Evolutionary conservation across 768 basidiomycete species (phyloP).

Genomic region (Rhodotorula babjevae): DNA sequence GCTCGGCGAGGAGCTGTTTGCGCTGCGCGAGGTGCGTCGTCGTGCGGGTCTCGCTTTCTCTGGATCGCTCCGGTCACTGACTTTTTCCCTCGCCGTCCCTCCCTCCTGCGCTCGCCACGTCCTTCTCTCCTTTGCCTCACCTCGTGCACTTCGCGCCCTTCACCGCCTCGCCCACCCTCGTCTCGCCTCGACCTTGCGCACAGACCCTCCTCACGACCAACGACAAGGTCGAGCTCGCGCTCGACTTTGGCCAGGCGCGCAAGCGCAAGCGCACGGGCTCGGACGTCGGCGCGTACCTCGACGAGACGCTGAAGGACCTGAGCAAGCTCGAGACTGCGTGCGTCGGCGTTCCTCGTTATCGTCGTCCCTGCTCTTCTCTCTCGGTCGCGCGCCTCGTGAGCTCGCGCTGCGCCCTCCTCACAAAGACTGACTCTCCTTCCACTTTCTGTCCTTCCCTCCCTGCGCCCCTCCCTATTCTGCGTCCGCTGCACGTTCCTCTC

Average conservation of each 20-base stretch:
- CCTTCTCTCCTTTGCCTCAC: no score
- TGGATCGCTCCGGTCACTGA: not conserved
- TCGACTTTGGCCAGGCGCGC: constrained; percentile 20
- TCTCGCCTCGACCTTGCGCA: not conserved
- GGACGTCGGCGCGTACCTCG: constrained; percentile 48
- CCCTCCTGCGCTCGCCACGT: no score
- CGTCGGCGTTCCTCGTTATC: not conserved
- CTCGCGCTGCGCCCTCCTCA: not conserved
- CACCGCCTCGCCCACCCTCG: no score
- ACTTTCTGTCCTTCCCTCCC: no score
- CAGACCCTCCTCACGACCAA: constrained; percentile 8
- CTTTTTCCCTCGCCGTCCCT: no score
- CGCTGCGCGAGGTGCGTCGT: constrained; percentile 15
- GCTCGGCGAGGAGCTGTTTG: constrained; percentile 43
- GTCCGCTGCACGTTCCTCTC: no score
- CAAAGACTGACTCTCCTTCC: no score
- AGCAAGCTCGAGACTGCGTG: constrained; percentile 18
- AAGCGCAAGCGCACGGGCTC: constrained; percentile 35
- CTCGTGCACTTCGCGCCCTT: no score
- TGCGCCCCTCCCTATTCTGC: not conserved
- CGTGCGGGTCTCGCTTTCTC: not conserved
- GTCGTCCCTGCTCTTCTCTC: not conserved
- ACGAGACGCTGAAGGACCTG: constrained; percentile 10
- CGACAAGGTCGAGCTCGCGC: constrained; percentile 7
- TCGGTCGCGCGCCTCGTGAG: no score